phyloP scores from a whole-genome alignment of 176 grass and related monocot genomes.

The Oryza coarctata region DNA sequence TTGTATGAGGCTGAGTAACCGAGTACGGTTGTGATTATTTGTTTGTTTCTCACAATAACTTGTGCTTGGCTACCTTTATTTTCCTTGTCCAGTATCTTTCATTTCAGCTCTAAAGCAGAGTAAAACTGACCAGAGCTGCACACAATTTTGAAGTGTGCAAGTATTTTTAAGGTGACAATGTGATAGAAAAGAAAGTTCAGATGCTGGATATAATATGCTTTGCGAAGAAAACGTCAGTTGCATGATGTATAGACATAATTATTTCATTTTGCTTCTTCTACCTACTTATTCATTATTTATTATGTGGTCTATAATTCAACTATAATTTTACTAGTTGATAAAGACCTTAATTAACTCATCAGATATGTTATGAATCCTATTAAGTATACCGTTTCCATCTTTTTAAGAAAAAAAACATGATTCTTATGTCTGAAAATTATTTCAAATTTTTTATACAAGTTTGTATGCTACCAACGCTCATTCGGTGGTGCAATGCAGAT shows the following conservation, averaged over 20 bases:
- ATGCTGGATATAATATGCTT: neutral
- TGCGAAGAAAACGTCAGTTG: neutral
- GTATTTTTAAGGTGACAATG: neutral
- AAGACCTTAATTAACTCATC: slow-evolving; percentile 1
- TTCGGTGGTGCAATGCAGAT: slow-evolving; percentile 16
- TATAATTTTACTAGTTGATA: slow-evolving; percentile 7
- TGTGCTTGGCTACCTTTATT: neutral
- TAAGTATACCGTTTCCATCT: neutral
- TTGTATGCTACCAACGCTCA: neutral
- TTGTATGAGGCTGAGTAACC: neutral
- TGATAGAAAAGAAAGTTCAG: slow-evolving; percentile 19
- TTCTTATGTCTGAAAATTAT: slow-evolving; percentile 12
- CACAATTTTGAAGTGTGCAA: neutral
- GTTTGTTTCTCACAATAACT: neutral
- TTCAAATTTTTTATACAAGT: slow-evolving; percentile 7
- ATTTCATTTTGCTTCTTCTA: slow-evolving; percentile 9
- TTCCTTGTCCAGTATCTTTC: neutral
- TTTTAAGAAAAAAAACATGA: neutral
- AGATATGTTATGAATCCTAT: neutral
- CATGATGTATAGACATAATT: slow-evolving; percentile 23
- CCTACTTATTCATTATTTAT: neutral
- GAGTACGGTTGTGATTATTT: neutral
- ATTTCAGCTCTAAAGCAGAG: neutral
- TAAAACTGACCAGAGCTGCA: neutral
- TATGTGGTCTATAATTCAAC: neutral